Base-by-base conservation (phyloP, 2,329 filamentous ascomycete genomes). In the Fusarium brachygibbosum region DNA sequence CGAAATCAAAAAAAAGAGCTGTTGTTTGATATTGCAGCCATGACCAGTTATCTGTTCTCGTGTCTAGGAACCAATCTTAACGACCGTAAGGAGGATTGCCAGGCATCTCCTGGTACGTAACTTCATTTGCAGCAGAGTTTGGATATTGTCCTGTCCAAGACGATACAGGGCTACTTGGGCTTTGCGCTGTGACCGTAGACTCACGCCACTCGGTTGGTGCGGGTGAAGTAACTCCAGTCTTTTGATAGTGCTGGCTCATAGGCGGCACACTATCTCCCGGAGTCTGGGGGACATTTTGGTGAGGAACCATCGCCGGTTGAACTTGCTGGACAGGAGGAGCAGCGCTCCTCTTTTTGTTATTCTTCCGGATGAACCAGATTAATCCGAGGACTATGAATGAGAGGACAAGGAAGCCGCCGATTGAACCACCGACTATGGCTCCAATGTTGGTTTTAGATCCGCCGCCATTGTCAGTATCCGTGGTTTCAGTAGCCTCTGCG, bases 191-290 rank as follows among this genome's bases (percentile, higher is more conserved):
- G 2, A 57, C 29, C 23, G 53, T 58, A 0, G 61, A 69, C 5
- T 58, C 56, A 2, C 57, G 50, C 67, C 66, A 69, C 19, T 69
- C 57, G 2, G 66, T 66, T 17, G 62, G 45, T 2, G 50, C 50
- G 0, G 62, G 53, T 3, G 67, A 69, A 0, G 41, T 16, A 1
- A 57, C 46, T 1, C 41, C 61, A 1, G 56, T 40, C 25, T 68
- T 68, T 8, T 29, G 21, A 9, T 62, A 55, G 23, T 66, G 16
- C 12, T 66, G 50, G 2, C 23, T 44, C 50, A 57, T 67, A 1
- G 64, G 57, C 1, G 56, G 52, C 1, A 54, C 56, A 19, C 21
- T 9, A 23, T 44, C 46, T 1, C 31, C 45, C 0, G 56, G 49
- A 21, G 42, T 55, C 41, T 13, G 58, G 32, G 4, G 53, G 7